A percentile compares a stretch with the other conserved stretches of the same genome.
phyloP scores from a whole-genome alignment of 2,329 filamentous ascomycete genomes.

The Rhynchosporium graminicola region DNA sequence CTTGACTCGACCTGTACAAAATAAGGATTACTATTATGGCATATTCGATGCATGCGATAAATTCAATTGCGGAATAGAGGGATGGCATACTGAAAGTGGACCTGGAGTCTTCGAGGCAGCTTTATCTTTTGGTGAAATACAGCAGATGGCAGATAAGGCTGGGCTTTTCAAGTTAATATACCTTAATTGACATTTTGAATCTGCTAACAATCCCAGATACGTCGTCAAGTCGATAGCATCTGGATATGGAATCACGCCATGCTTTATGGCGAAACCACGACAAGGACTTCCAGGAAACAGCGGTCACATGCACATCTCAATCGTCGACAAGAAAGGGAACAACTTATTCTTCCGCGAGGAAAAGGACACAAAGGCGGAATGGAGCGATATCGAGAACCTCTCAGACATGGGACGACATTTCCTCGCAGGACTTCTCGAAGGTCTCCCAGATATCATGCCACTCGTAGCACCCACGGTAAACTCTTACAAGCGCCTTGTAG shows the following conservation, averaged over 20 bases:
- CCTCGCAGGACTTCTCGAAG: conserved; percentile 84
- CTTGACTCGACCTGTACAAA: conserved; percentile 81
- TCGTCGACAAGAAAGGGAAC: conserved; percentile 76
- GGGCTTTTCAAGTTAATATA: conserved; percentile 77
- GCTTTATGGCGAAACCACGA: conserved; percentile 98
- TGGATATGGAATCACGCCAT: conserved; percentile 88
- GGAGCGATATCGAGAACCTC: conserved; percentile 73
- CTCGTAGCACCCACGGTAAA: conserved; percentile 93
- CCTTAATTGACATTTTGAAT: background rate
- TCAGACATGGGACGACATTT: conserved; percentile 92
- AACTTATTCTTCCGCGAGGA: conserved; percentile 80
- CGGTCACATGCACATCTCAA: conserved; percentile 91
- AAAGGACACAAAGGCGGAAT: conserved; percentile 70
- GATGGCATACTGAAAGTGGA: conserved; percentile 94
- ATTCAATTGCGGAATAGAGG: conserved; percentile 82
- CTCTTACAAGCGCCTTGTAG: conserved; percentile 95
- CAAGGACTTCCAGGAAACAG: conserved; percentile 91
- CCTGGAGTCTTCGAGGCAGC: conserved; percentile 96
- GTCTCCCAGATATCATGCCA: conserved; percentile 93
- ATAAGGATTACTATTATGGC: conserved; percentile 89
- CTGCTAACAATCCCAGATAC: conserved; percentile 52
- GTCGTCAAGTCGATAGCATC: conserved; percentile 86
- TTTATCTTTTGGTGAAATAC: conserved; percentile 85
- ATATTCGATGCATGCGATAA: conserved; percentile 78
- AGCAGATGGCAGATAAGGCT: conserved; percentile 87